These are phyloP conservation scores for Blumeriella jaapii DNA, from an alignment of 2,329 filamentous ascomycete genomes.

Conservation along the genomic window DNA sequence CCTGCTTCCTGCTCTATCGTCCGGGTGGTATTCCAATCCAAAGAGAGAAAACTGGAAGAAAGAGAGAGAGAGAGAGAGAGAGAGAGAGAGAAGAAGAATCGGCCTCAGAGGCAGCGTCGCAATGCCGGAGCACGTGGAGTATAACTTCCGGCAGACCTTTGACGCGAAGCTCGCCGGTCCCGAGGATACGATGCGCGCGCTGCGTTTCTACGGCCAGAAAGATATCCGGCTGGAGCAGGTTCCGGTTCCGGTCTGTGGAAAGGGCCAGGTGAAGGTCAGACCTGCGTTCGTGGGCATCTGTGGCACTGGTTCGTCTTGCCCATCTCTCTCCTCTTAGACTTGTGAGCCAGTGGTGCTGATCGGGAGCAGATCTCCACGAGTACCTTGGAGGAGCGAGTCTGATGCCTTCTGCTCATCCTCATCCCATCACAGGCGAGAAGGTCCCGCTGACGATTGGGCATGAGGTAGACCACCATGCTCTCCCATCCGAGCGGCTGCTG, in stretches of 20 bases:
- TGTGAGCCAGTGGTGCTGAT: not conserved
- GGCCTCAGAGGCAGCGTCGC: not conserved
- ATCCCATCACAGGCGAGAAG: slow-evolving; percentile 40
- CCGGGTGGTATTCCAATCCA: no score
- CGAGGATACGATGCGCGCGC: slow-evolving; percentile 34
- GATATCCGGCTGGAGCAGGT: slow-evolving; percentile 41
- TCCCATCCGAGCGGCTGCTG: no score
- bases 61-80: no score
- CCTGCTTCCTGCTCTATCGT: no score
- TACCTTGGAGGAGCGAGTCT: slow-evolving; percentile 36
- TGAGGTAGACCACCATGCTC: no score
- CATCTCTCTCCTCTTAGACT: not conserved
- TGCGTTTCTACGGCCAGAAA: slow-evolving; percentile 41
- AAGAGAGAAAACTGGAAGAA: no score
- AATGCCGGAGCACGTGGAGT: not conserved
- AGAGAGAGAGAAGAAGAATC: no score
- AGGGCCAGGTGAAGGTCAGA: slow-evolving; percentile 15
- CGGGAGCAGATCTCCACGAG: slow-evolving; percentile 30
- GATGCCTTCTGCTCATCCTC: slow-evolving; percentile 37
- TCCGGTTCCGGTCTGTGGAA: slow-evolving; percentile 29
- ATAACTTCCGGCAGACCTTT: slow-evolving; percentile 4
- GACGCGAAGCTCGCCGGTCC: not conserved
- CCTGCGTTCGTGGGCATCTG: slow-evolving; percentile 26
- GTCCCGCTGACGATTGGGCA: slow-evolving; percentile 58
- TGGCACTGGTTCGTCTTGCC: slow-evolving; percentile 12